Evolutionary conservation across 768 basidiomycete genomes (phyloP).

Genomic region (Plicaturopsis crispa): DNA sequence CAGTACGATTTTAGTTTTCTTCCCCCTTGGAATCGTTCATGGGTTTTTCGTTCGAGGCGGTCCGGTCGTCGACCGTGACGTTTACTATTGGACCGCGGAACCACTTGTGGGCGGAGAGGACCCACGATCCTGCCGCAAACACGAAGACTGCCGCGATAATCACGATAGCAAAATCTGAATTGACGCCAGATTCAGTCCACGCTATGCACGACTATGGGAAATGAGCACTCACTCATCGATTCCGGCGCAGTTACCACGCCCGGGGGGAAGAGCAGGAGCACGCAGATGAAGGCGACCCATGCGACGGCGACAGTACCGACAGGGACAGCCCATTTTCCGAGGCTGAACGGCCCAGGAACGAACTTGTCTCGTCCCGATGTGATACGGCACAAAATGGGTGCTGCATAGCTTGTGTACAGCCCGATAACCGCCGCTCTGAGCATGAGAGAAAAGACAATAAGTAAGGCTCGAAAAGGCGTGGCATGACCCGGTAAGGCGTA

Average conservation of each 20-base stretch:
- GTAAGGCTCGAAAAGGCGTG: neutral
- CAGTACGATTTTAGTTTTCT: too few relatives aligned
- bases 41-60: too few relatives aligned
- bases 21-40: too few relatives aligned
- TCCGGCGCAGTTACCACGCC: conserved; percentile 28
- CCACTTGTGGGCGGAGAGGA: conserved; percentile 62
- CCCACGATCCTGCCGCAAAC: conserved; percentile 58
- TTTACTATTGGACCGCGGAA: conserved; percentile 60
- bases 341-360: conserved; percentile 49
- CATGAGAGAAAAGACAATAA: conserved; percentile 2
- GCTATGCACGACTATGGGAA: neutral
- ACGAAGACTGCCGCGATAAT: conserved; percentile 59
- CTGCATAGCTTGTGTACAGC: conserved; percentile 58
- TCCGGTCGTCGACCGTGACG: too few relatives aligned
- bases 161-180: conserved; percentile 67
- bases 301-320: conserved; percentile 53
- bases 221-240: conserved; percentile 48
- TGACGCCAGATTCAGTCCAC: neutral
- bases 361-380: conserved; percentile 58
- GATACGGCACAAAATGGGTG: conserved; percentile 64
- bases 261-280: conserved; percentile 53
- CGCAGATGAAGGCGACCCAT: conserved; percentile 58
- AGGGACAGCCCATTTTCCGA: conserved; percentile 55
- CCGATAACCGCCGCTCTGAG: conserved; percentile 63
- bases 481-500: conserved; percentile 18